Conservation (phyloP, 768 basidiomycete genomes). For the Russula sp. region DNA sequence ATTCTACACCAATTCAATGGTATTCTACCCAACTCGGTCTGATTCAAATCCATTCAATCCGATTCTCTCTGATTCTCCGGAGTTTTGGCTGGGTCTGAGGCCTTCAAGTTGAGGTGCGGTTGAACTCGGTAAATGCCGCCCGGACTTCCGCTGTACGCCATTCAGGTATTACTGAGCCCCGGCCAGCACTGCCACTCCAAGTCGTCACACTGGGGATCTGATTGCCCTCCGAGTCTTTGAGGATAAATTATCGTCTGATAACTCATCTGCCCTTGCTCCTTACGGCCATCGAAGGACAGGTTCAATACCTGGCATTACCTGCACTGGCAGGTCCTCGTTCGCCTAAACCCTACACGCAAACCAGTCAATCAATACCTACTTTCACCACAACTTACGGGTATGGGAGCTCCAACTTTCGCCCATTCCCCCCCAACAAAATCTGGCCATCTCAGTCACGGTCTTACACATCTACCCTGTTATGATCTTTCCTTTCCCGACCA, state of each 20-base stretch:
- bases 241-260: slow-evolving; percentile 43
- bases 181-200: slow-evolving; percentile 39
- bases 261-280: slow-evolving; percentile 34
- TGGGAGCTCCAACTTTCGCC: slow-evolving; percentile 43
- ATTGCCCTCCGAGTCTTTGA: slow-evolving; percentile 80
- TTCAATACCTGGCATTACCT: too few relatives aligned
- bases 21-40: too few relatives aligned
- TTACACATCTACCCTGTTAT: slow-evolving; percentile 14
- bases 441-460: slow-evolving; percentile 38
- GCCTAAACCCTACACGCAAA: slow-evolving; percentile 39
- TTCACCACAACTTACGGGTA: slow-evolving; percentile 41
- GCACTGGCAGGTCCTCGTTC: slow-evolving; percentile 40
- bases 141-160: slow-evolving; percentile 48
- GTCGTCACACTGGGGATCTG: slow-evolving; percentile 62
- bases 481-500: slow-evolving; percentile 50
- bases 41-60: too few relatives aligned
- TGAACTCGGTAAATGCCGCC: too few relatives aligned
- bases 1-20: too few relatives aligned
- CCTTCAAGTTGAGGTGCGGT: too few relatives aligned
- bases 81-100: too few relatives aligned
- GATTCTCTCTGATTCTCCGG: too few relatives aligned
- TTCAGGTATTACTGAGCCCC: slow-evolving; percentile 56
- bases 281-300: slow-evolving; percentile 51
- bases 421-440: slow-evolving; percentile 49
- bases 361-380: slow-evolving; percentile 44